phyloP scores from a whole-genome alignment of 2,329 filamentous ascomycete genomes.

The Blumeria graminis region DNA sequence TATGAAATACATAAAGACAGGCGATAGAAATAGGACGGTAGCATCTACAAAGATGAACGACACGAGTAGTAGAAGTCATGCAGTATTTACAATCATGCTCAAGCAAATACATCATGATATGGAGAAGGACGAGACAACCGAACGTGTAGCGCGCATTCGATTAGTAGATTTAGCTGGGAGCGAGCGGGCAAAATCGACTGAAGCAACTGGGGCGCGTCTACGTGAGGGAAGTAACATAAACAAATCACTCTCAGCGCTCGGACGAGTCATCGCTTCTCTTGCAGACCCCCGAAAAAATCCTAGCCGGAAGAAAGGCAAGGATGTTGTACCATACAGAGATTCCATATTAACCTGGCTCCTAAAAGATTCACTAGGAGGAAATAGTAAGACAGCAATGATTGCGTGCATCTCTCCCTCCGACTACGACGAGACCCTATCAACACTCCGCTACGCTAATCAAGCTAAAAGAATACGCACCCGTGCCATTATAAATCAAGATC shows the following conservation, averaged over 20 bases:
- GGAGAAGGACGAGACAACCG: slow-evolving; percentile 91
- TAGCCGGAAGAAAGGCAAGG: slow-evolving; percentile 33
- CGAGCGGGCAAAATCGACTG: slow-evolving; percentile 82
- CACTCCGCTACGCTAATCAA: slow-evolving; percentile 88
- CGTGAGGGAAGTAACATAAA: slow-evolving; percentile 97
- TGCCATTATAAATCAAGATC: slow-evolving; percentile 87
- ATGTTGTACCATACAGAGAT: slow-evolving; percentile 80
- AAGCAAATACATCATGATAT: slow-evolving; percentile 97
- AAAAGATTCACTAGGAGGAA: slow-evolving; percentile 86
- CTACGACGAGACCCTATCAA: slow-evolving; percentile 92
- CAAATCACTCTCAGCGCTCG: slow-evolving; percentile 88
- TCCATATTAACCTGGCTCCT: slow-evolving; percentile 66
- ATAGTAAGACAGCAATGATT: slow-evolving; percentile 98
- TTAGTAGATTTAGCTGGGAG: slow-evolving; percentile 88
- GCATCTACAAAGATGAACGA: slow-evolving; percentile 99
- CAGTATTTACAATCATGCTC: slow-evolving; percentile 92
- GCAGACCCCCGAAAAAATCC: slow-evolving; percentile 40
- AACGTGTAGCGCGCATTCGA: slow-evolving; percentile 78
- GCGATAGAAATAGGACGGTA: slow-evolving; percentile 66
- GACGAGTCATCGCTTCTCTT: slow-evolving; percentile 82
- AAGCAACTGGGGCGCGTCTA: slow-evolving; percentile 74
- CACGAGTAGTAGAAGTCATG: slow-evolving; percentile 84
- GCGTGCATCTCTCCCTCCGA: slow-evolving; percentile 88
- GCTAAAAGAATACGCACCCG: slow-evolving; percentile 91
- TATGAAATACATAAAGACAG: slow-evolving; percentile 69